A percentile compares a stretch with the other conserved stretches of the same genome.
Conservation (phyloP, 805 yeast genomes). For the Metschnikowia noctiluminum region DNA sequence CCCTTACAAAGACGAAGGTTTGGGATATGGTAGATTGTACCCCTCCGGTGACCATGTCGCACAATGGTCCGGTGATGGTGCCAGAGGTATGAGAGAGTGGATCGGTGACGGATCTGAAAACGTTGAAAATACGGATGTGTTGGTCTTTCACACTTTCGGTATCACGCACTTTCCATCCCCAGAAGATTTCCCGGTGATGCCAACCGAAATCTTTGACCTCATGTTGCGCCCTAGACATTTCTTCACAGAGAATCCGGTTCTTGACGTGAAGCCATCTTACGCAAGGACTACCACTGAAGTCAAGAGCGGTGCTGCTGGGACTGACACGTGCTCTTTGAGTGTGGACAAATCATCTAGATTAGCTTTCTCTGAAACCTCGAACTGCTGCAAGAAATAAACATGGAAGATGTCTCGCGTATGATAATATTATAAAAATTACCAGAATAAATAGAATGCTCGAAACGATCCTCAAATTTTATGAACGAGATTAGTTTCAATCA, state of each 20-base stretch:
- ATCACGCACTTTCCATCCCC: constrained; percentile 86
- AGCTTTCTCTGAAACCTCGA: constrained; percentile 42
- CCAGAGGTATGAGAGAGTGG: constrained; percentile 66
- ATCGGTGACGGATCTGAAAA: constrained; percentile 56
- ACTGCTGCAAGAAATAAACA: constrained; percentile 25
- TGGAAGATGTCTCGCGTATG: neutral
- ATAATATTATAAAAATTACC: too few species aligned
- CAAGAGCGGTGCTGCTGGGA: constrained; percentile 34
- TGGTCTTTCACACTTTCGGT: constrained; percentile 80
- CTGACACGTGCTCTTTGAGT: constrained; percentile 33
- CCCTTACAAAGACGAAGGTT: constrained; percentile 57
- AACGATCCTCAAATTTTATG: neutral
- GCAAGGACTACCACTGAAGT: constrained; percentile 42
- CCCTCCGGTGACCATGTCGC: constrained; percentile 81
- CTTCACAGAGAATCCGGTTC: constrained; percentile 72
- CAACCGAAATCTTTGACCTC: constrained; percentile 75
- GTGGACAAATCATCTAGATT: constrained; percentile 50
- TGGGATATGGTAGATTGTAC: constrained; percentile 57
- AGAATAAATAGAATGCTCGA: too few species aligned
- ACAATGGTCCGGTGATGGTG: constrained; percentile 70
- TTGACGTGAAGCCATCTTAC: constrained; percentile 67
- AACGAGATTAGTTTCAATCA: neutral
- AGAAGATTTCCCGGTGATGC: constrained; percentile 88
- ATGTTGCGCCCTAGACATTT: constrained; percentile 76
- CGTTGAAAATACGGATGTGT: constrained; percentile 66